Base-by-base conservation (phyloP, 306 rosid species). In the Chamaecrista fasciculata region DNA sequence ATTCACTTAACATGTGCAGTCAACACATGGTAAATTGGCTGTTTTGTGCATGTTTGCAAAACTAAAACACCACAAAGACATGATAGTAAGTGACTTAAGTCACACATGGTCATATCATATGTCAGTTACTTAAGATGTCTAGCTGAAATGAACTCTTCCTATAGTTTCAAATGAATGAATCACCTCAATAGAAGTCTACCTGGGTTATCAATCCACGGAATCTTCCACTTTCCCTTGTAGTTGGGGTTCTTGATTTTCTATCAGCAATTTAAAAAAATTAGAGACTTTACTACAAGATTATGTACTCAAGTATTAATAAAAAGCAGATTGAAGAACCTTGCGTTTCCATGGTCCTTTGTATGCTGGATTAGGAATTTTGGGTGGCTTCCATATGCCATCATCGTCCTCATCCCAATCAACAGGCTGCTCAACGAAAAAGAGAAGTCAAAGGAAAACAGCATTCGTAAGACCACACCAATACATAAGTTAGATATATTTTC, bases 241-340 rank as follows among this genome's bases (percentile, higher is more conserved):
- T 90, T 86, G 67, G 98, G 97, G 76, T 94, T 94, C 86, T 90
- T 94, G 85, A 94, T 78, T 90, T 81, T 94, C 98, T 94, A 92
- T 51, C 61, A 67, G 33, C 67, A 83, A 75, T 66, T 56, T 24
- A 44, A 26, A 58, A 73, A 36, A 52, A 43, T 82, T 37, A 72
- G 79, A 76, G 64, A 66, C 48, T 33, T 8, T 24, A 51, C 4
- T 31, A 52, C 37, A 34, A 80, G 42, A 65, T 23, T 23, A 29
- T 21, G 33, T 52, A 60, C 59, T 56, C 51, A 75, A 73, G 26
- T 66, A 77, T 70, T 10, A 48, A 47, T 52, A 59, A n/a, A n/a
- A n/a, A 15, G 72, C 69, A 47, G 70, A 26, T 69, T 58, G 56
- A 75, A 57, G 76, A 70, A 92, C 99, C 97, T 88, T 94, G 53